Evolutionary conservation across 1,139 yeast species (phyloP).

Genomic region (Diutina pseudorugosa): DNA sequence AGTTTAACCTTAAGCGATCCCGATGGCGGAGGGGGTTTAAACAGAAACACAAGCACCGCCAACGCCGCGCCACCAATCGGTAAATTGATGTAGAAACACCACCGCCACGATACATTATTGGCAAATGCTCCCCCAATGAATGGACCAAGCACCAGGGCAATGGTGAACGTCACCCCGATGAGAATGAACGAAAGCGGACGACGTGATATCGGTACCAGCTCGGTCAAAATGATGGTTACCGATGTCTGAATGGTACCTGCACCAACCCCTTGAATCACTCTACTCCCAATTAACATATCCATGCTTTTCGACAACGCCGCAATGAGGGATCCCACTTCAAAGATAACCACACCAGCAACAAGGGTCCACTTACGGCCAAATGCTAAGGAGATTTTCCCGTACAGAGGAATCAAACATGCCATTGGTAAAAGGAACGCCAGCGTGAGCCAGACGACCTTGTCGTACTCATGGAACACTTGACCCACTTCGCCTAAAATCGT

Average conservation of each 20-base stretch:
- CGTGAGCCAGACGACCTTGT: slow-evolving; percentile 48
- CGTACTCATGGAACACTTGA: slow-evolving; percentile 37
- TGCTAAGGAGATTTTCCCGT: slow-evolving; percentile 50
- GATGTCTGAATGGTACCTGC: slow-evolving; percentile 59
- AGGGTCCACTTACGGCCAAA: slow-evolving; percentile 48
- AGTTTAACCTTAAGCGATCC: slow-evolving; percentile 31
- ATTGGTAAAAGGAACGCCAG: slow-evolving; percentile 50
- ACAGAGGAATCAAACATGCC: slow-evolving; percentile 44
- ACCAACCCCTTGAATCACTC: slow-evolving; percentile 63
- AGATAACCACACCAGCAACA: slow-evolving; percentile 37
- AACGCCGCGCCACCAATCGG: slow-evolving; percentile 55
- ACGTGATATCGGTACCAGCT: slow-evolving; percentile 45
- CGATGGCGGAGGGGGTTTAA: slow-evolving; percentile 41
- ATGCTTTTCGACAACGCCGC: slow-evolving; percentile 45
- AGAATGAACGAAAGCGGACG: slow-evolving; percentile 40
- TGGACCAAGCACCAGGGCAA: slow-evolving; percentile 52
- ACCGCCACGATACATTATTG: slow-evolving; percentile 51
- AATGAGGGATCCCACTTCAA: slow-evolving; percentile 52
- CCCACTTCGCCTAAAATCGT: slow-evolving; percentile 48
- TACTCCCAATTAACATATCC: slow-evolving; percentile 55
- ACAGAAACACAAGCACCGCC: slow-evolving; percentile 30
- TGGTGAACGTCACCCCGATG: slow-evolving; percentile 40
- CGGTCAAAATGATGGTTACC: slow-evolving; percentile 47
- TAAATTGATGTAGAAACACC: slow-evolving; percentile 66
- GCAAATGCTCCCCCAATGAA: slow-evolving; percentile 59